Evolutionary conservation across 106 monocot genomes (phyloP).

Genomic region (Ottelia alismoides): DNA sequence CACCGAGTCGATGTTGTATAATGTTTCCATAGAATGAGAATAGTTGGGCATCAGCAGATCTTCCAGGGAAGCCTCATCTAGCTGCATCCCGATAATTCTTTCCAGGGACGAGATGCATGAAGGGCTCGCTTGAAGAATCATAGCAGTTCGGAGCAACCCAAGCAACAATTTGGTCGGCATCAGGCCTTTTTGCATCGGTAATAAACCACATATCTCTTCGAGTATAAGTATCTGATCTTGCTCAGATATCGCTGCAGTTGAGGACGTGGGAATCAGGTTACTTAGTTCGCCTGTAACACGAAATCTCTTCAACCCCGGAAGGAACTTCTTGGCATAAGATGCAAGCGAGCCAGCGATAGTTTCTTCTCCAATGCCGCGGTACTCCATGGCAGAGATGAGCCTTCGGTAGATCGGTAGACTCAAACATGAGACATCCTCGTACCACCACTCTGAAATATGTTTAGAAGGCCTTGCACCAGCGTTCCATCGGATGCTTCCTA

Average conservation of each 20-base stretch:
- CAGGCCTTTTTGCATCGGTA: conserved; percentile 10
- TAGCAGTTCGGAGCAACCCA: conserved; percentile 15
- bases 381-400: conserved; percentile 16
- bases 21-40: conserved; percentile 14
- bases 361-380: conserved; percentile 8
- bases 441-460: conserved; percentile 18
- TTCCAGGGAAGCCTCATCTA: conserved; percentile 14
- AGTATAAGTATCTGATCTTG: conserved; percentile 14
- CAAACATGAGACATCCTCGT: conserved; percentile 10
- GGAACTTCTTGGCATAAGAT: conserved; percentile 8
- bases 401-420: conserved; percentile 13
- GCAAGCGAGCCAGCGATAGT: conserved; percentile 16
- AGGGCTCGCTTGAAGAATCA: conserved; percentile 12
- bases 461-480: conserved; percentile 14
- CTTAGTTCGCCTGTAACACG: background rate
- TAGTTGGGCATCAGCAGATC: conserved; percentile 19
- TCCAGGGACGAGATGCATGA: conserved; percentile 13
- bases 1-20: conserved; percentile 18
- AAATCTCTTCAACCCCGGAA: conserved; percentile 10
- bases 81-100: conserved; percentile 19
- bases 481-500: conserved; percentile 20
- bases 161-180: conserved; percentile 10
- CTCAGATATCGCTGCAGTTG: conserved; percentile 5
- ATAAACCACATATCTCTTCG: conserved; percentile 11
- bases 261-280: background rate